phyloP scores from a whole-genome alignment of 2,329 filamentous ascomycete species.

The Xylaria sp. region DNA sequence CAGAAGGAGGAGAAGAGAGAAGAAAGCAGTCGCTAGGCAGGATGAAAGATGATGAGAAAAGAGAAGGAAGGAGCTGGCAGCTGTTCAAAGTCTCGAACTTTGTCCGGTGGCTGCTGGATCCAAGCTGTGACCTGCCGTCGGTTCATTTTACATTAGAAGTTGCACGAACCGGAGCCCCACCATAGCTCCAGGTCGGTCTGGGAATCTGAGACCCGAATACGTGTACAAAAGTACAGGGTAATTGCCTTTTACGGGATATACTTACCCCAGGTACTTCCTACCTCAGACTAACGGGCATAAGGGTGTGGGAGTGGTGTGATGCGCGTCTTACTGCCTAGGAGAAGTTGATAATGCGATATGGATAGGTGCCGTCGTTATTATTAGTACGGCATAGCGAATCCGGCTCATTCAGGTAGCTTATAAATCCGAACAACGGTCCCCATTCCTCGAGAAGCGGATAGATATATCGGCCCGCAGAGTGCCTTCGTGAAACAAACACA shows the following conservation, averaged over 20 bases:
- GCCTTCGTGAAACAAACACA: neutral
- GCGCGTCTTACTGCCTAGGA: conserved; percentile 15
- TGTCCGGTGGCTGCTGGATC: conserved; percentile 19
- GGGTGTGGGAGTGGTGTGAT: conserved; percentile 11
- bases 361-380: neutral
- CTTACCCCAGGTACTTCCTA: neutral
- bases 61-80: neutral
- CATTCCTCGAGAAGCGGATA: conserved; percentile 8
- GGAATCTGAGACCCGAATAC: conserved; percentile 20
- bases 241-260: neutral
- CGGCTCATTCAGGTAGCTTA: conserved; percentile 5
- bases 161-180: conserved; percentile 36
- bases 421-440: neutral
- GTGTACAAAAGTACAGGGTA: neutral
- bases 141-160: conserved; percentile 23
- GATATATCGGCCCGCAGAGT: conserved; percentile 6
- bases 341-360: conserved; percentile 2
- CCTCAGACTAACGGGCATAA: neutral
- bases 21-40: neutral
- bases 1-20: neutral
- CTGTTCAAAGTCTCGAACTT: conserved; percentile 9
- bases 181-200: conserved; percentile 7
- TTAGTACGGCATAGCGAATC: neutral
- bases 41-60: conserved; percentile 2
- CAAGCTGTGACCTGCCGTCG: neutral